Conservation (phyloP, 768 basidiomycete genomes). For the Holtermanniella nyarrowii region DNA sequence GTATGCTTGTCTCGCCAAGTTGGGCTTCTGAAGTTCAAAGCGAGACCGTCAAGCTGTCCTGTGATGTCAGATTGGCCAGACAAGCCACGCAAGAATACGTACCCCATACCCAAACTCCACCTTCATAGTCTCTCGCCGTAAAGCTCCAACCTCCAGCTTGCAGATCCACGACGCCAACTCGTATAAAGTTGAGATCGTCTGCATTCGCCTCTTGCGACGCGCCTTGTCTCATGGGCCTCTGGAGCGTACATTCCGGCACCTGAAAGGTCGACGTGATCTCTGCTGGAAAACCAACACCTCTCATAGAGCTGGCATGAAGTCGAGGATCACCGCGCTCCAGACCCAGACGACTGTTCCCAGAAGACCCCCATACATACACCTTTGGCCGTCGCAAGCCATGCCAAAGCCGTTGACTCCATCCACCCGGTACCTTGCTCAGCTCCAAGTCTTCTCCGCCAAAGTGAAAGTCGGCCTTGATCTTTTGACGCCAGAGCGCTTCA, state of each 20-base stretch:
- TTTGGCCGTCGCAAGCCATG: slow-evolving; percentile 11
- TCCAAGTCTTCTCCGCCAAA: slow-evolving; percentile 15
- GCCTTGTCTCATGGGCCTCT: background rate
- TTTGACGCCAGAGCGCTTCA: slow-evolving; percentile 27
- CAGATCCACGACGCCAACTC: slow-evolving; percentile 24
- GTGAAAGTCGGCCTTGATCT: slow-evolving; percentile 20
- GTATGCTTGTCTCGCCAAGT: slow-evolving; percentile 22
- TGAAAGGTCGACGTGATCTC: slow-evolving; percentile 13
- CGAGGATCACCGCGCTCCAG: slow-evolving; percentile 1
- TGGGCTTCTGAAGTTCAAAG: slow-evolving; percentile 4
- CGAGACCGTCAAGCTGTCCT: slow-evolving; percentile 28
- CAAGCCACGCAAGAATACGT: too few relatives aligned
- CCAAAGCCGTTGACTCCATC: slow-evolving; percentile 15
- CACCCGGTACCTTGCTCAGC: slow-evolving; percentile 1
- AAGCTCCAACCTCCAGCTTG: slow-evolving; percentile 36
- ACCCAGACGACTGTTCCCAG: slow-evolving; percentile 21
- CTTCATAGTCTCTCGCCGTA: slow-evolving; percentile 26
- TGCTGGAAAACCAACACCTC: slow-evolving; percentile 14
- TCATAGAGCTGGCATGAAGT: background rate
- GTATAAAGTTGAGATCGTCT: background rate
- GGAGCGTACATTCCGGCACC: slow-evolving; percentile 8
- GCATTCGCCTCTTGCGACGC: background rate
- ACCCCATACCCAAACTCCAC: slow-evolving; percentile 38
- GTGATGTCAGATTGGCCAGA: background rate
- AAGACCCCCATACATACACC: slow-evolving; percentile 32